Evolutionary conservation across 306 rosid species (phyloP), one percentile per base, ranked within the genome.

Genomic region (Neltuma alba): DNA sequence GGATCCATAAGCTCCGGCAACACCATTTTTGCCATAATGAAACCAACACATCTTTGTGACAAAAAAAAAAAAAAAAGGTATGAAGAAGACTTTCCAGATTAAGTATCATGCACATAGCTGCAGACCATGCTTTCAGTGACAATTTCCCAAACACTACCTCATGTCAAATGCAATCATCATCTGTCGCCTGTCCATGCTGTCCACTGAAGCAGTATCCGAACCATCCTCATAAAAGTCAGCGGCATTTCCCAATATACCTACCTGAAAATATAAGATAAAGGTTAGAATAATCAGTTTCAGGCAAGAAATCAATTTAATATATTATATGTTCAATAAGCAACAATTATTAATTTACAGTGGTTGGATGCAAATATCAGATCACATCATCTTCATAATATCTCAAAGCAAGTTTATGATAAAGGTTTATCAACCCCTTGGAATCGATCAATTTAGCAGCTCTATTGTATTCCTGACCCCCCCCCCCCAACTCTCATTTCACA

Each of bases 151-250:
- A 20, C 16, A 60, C 27, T 91, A 95, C 99, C 99, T 89, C 99
- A 95, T 90, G 80, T 95, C 99, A 88, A 95, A 95, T 79, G 99
- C 99, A 83, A 95, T 93, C 98, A 95, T 95, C 99, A 93, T 95
- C 67, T 91, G 90, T 58, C 98, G 93, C 88, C 99, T 88, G 84
- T 86, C 97, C 83, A 85, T 84, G 76, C 75, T 87, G 79, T 92
- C 97, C 69, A 82, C 28, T 52, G 92, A 64, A 80, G 79, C 77
- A n/a, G 84, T 57, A 70, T 85, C 83, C 11, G 91, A 81, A 81
- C 90, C 87, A 62, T 90, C 81, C 84, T 90, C 89, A 61, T 85
- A 80, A 80, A 95, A 91, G 87, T 95, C 92, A 18, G 97, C 94
- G 70, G 98, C 92, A 89, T 93, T 95, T 79, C 99, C 99, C 78